These are phyloP conservation scores for Phialocephala sp. DNA, from an alignment of 2,329 filamentous ascomycete genomes.

Conservation along the genomic window DNA sequence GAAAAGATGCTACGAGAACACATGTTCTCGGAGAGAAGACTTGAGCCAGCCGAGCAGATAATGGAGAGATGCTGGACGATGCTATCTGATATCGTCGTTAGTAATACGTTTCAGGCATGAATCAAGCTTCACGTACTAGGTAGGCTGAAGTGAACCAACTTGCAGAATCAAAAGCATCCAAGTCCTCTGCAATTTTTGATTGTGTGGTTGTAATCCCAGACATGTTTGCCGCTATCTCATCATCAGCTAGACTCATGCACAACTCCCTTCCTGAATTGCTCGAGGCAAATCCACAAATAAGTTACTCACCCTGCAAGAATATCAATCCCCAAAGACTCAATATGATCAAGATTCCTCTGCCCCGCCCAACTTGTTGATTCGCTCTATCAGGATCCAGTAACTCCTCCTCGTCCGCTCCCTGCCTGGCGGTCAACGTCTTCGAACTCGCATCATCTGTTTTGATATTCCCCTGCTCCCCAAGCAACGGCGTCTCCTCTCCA, in stretches of 20 bases:
- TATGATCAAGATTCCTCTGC: slow-evolving; percentile 52
- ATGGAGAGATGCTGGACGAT: slow-evolving; percentile 64
- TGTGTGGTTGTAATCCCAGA: slow-evolving; percentile 83
- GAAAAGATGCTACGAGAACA: slow-evolving; percentile 63
- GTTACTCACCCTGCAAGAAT: slow-evolving; percentile 60
- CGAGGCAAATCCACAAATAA: neutral
- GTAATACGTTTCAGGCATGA: neutral
- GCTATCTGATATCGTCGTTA: slow-evolving; percentile 42
- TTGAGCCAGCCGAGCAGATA: slow-evolving; percentile 73
- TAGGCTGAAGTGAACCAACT: slow-evolving; percentile 86
- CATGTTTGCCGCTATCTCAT: slow-evolving; percentile 63
- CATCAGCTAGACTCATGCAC: slow-evolving; percentile 12
- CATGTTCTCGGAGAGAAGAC: slow-evolving; percentile 74
- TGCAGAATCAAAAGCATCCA: slow-evolving; percentile 73
- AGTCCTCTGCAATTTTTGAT: slow-evolving; percentile 74
- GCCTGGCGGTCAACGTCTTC: slow-evolving; percentile 23
- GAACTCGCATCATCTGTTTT: slow-evolving; percentile 27
- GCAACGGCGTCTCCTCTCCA: slow-evolving; percentile 34
- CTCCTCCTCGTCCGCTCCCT: slow-evolving; percentile 34
- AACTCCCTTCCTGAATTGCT: neutral
- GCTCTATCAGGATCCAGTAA: slow-evolving; percentile 33
- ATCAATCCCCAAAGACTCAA: slow-evolving; percentile 61
- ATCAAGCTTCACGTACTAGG: slow-evolving; percentile 50
- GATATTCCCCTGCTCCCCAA: slow-evolving; percentile 24
- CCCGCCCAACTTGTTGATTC: slow-evolving; percentile 39